Base-by-base conservation (phyloP, 495 filamentous ascomycete species). In the Penicilliopsis zonata region DNA sequence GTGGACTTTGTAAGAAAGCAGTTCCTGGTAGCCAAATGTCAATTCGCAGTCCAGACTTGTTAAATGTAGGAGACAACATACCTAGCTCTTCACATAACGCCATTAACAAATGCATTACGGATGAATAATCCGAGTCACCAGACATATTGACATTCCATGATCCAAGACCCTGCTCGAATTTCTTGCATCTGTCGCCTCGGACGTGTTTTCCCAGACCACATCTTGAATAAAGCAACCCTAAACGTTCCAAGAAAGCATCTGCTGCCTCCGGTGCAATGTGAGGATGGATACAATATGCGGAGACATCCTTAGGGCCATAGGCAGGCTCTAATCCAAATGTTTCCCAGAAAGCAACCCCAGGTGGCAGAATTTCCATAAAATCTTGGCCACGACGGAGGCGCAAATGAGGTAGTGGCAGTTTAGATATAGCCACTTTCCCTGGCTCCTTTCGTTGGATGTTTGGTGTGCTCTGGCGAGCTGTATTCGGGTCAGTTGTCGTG, bases 271-370 rank as follows among this genome's bases (percentile, higher is more conserved):
- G 47, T 13, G 75, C 67, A 18, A 63, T 54, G 21, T 63, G 51
- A 5, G 87, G 85, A 46, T 80, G 80, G n/a, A 95, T 65, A 42
- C 84, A 92, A 43, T 86, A 74, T 9, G 77, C 74, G 7, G 72
- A 70, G 18, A 95, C 64, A 45, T 94, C 74, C 54, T 95, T 99
- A 2, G 63, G 40, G 1, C 84, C 86, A 49, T 75, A 72, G 19
- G 74, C 70, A 13, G 92, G 90, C 13, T 73, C 76, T 15, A 99
- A 68, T 4, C 83, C 80, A 37, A 96, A 67, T 14, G 78, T 80
- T 41, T 96, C 86, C 92, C 92, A 96, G 44, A 96, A 99, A 0
- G 69, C 49, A 6, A 94, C 49, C 1, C 83, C 80, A 4, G 86
- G 66, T 6, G 88, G 83, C 23, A 94, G 61, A 19, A 93, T 62